phyloP scores from a whole-genome alignment of 768 basidiomycete genomes.

The Neoboletus magnificus region DNA sequence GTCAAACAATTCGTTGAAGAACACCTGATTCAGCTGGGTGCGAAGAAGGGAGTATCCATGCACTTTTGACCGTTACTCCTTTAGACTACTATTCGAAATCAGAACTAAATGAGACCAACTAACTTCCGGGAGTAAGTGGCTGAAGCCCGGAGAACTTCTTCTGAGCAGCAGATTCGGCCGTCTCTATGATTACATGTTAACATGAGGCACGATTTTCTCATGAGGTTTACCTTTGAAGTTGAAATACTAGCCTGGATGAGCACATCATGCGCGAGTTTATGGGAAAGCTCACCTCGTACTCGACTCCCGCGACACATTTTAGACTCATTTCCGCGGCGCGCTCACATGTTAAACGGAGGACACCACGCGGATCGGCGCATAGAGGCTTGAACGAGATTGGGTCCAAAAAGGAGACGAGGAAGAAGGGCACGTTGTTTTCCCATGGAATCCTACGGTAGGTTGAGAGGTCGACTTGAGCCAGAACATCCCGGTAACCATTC shows the following conservation, averaged over 20 bases:
- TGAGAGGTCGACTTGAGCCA: slow-evolving; percentile 82
- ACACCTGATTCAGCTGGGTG: slow-evolving; percentile 84
- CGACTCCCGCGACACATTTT: slow-evolving; percentile 79
- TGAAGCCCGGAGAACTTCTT: slow-evolving; percentile 76
- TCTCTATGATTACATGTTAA: slow-evolving; percentile 52
- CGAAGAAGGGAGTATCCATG: slow-evolving; percentile 95
- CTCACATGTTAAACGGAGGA: slow-evolving; percentile 58
- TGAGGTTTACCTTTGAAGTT: slow-evolving; percentile 75
- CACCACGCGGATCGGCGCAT: slow-evolving; percentile 82
- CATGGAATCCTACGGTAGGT: slow-evolving; percentile 88
- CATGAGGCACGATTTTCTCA: neutral
- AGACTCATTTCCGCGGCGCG: slow-evolving; percentile 47
- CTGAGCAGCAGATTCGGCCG: slow-evolving; percentile 65
- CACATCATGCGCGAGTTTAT: neutral
- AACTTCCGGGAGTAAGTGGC: slow-evolving; percentile 91
- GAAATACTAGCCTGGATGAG: slow-evolving; percentile 57
- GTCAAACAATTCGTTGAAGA: slow-evolving; percentile 89
- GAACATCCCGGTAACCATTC: slow-evolving; percentile 90
- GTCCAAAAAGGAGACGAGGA: slow-evolving; percentile 86
- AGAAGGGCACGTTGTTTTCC: slow-evolving; percentile 91
- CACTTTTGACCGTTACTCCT: slow-evolving; percentile 48
- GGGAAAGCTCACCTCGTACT: slow-evolving; percentile 72
- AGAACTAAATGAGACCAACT: slow-evolving; percentile 29
- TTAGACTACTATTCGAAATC: neutral
- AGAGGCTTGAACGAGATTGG: slow-evolving; percentile 79